Evolutionary conservation across 148 eudicot species (phyloP), one percentile per base, ranked within the genome.

Genomic region (Persicaria maculosa): DNA sequence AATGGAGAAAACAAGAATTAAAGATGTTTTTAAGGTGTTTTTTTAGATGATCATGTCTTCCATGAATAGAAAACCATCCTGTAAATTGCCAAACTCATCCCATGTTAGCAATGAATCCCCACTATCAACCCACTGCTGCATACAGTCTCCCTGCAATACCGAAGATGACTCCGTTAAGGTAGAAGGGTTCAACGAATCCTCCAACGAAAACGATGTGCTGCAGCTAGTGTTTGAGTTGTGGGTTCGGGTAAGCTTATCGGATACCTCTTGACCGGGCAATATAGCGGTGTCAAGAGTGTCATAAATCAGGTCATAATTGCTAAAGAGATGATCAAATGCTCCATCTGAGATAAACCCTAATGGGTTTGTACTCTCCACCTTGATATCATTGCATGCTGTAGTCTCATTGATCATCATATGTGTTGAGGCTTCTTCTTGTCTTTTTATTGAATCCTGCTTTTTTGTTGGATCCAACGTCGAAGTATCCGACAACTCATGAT

Each of bases 81-180:
- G 75, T 50, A 79, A 74, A 58, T 79, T 79, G 74, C 72, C 78
- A 47, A 82, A 82, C 17, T 55, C 75, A 50, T 85, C 85, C 83
- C 83, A 85, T 74, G 83, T 77, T 22, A 84, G 77, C 76, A 85
- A 31, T 15, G 88, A 80, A 80, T 82, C 83, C 48, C 77, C 83
- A 70, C 76, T 76, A 40, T 81, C 87, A 72, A 82, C 81, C 85
- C 85, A 84, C 20, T 82, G 76, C 57, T 81, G 79, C 16, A 73
- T 36, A 50, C 67, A 76, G 7, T 76, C 79, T 71, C 74, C 78
- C 43, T 77, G 80, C 40, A 71, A 5, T 15, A 11, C 50, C 17
- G 73, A 71, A 4, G 73, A 48, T 47, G 50, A 46, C 16, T 73
- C 75, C 14, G 47, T 65, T 46, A 53, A 40, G 15, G 75, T 53